A percentile compares a stretch with the other conserved stretches of the same genome.
These are phyloP conservation scores for Oryza australiensis DNA, from an alignment of 176 grass and related monocot genomes.

Conservation along the genomic window DNA sequence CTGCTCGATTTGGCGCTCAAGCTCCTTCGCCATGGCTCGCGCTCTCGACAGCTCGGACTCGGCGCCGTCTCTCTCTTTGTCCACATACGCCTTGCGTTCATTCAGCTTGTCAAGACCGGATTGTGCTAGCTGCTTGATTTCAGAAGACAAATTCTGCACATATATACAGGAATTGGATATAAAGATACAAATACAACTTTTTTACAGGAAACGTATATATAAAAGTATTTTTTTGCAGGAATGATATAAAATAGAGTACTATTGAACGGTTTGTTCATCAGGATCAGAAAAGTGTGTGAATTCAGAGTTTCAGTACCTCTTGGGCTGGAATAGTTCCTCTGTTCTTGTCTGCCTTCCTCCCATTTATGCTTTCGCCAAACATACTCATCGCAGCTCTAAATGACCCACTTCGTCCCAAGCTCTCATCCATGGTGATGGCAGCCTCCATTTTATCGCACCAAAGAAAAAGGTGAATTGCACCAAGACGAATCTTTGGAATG, in stretches of 20 bases:
- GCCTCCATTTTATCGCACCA: slow-evolving; percentile 49
- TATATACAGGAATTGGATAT: neutral
- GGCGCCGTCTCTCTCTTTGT: slow-evolving; percentile 50
- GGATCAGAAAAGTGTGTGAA: slow-evolving; percentile 4
- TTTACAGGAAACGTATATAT: no score
- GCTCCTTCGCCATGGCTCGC: slow-evolving; percentile 42
- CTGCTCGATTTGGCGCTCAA: slow-evolving; percentile 60
- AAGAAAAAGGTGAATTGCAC: neutral
- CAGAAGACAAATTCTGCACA: slow-evolving; percentile 45
- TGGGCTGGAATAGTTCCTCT: slow-evolving; percentile 24
- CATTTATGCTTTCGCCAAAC: slow-evolving; percentile 72
- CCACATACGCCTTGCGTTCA: slow-evolving; percentile 51
- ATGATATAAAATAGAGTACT: neutral
- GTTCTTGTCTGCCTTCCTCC: slow-evolving; percentile 51
- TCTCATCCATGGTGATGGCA: slow-evolving; percentile 44
- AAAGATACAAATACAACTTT: neutral
- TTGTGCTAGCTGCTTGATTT: slow-evolving; percentile 50
- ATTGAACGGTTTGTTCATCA: slow-evolving; percentile 8
- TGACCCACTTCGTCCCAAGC: slow-evolving; percentile 48
- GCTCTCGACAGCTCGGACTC: slow-evolving; percentile 56
- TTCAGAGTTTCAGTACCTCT: slow-evolving; percentile 52
- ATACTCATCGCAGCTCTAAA: slow-evolving; percentile 71
- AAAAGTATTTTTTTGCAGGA: neutral
- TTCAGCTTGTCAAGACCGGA: slow-evolving; percentile 40
- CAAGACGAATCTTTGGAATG: neutral